These are phyloP conservation scores for Cerioporus squamosus DNA, from an alignment of 1,284 basidiomycete genomes.

Conservation along the genomic window DNA sequence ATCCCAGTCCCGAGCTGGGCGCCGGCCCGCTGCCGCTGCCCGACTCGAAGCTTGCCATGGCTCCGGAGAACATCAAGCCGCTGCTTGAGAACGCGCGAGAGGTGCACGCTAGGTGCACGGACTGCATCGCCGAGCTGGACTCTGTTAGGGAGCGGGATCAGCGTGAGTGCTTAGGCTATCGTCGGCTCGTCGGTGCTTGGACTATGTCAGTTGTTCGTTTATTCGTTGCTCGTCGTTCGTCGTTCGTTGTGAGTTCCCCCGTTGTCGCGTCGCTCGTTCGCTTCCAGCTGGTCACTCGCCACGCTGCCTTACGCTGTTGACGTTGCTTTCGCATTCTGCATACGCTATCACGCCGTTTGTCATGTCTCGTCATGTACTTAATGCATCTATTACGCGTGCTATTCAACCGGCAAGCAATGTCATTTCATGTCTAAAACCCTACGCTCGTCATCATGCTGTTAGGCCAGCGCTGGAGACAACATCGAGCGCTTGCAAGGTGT, in stretches of 20 bases:
- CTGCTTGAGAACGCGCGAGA: slow-evolving; percentile 78
- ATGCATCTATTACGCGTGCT: slow-evolving; percentile 5
- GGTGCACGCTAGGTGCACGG: slow-evolving; percentile 62
- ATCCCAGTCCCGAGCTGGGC: slow-evolving; percentile 29
- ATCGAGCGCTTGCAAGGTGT: too few relatives aligned
- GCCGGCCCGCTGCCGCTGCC: slow-evolving; percentile 32
- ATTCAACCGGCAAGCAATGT: background rate
- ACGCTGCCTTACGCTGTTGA: background rate
- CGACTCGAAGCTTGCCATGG: slow-evolving; percentile 69
- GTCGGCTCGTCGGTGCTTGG: background rate
- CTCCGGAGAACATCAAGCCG: slow-evolving; percentile 83
- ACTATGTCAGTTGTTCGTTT: too few relatives aligned
- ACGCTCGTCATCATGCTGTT: too few relatives aligned
- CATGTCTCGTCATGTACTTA: slow-evolving; percentile 7
- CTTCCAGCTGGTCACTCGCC: too few relatives aligned
- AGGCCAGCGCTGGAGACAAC: too few relatives aligned
- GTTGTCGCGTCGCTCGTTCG: background rate
- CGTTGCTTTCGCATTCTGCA: background rate
- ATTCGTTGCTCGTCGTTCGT: too few relatives aligned
- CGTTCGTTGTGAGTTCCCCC: background rate
- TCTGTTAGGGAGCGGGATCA: slow-evolving; percentile 31
- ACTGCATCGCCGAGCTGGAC: slow-evolving; percentile 71
- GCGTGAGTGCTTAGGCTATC: background rate
- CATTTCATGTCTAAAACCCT: background rate
- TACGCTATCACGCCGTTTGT: slow-evolving; percentile 17